Evolutionary conservation across 257 asterid genomes (phyloP), one percentile per base, ranked within the genome.

Genomic region (Solanum neorickii): DNA sequence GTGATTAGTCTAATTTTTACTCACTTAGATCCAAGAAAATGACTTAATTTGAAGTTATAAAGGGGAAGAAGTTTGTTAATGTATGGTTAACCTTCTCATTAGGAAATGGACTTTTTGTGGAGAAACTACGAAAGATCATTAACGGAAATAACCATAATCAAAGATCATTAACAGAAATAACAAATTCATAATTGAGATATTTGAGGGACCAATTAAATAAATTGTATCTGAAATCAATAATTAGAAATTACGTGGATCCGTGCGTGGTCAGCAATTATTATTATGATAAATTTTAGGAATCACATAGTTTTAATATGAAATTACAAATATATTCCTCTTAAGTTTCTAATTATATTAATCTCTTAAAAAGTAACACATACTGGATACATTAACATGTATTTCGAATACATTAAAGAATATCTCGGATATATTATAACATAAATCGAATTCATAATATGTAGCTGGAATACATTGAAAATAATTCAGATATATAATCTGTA

Each of bases 401-500:
- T 35, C 5, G 37, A 6, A 35, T 35, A 35, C 39, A 35, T 35
- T 5, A 35, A 35, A 35, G 7, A 35, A 7, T 35, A 35, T 35
- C 39, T 35, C 7, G 39, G 0, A 35, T 35, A 35, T 0, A 35
- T 35, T 35, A 35, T 35, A 35, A 5, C 39, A 35, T 35, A 35
- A 35, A 35, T 0, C 39, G 7, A 35, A 35, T 35, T 5, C 39
- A 35, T 35, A 35, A 35, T 35, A 35, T 35, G 1, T 35, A 35
- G 39, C 39, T 35, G 1, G 0, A 7, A 35, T 1, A 35, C 39
- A 35, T 35, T 35, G 5, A 35, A 35, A 35, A 1, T 35, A 35
- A 0, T 0, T 35, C 39, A 1, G 0, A 35, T 35, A 35, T 0
- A 35, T 5, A 35, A 35, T 35, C 0, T 5, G 39, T 35, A 35